Evolutionary conservation across 129 eudicot species (phyloP).

Genomic region (Mikania micrantha): DNA sequence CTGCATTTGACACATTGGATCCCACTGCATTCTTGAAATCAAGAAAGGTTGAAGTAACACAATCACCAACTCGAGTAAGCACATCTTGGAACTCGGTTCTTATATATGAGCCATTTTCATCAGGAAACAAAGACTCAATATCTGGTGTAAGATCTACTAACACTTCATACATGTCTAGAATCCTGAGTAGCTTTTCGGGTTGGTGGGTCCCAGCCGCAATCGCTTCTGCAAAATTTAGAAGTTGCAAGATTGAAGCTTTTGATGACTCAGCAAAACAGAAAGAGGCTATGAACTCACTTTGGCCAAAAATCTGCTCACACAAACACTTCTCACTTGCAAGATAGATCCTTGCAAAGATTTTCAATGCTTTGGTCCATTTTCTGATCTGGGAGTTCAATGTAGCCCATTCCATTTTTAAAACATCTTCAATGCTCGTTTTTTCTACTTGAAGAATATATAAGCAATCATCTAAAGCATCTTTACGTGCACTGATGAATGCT

Average conservation of each 20-base stretch:
- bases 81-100: slow-evolving; percentile 49
- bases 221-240: slow-evolving; percentile 70
- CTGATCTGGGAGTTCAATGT: slow-evolving; percentile 60
- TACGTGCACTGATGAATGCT: slow-evolving; percentile 52
- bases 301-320: slow-evolving; percentile 63
- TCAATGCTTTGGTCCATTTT: slow-evolving; percentile 67
- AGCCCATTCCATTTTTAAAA: slow-evolving; percentile 81
- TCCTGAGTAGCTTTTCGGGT: slow-evolving; percentile 74
- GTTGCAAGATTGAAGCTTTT: slow-evolving; percentile 59
- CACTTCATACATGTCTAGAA: slow-evolving; percentile 82
- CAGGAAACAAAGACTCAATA: slow-evolving; percentile 48
- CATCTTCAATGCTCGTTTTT: slow-evolving; percentile 75
- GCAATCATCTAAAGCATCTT: slow-evolving; percentile 74
- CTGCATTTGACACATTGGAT: slow-evolving; percentile 43
- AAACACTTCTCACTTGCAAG: slow-evolving; percentile 69
- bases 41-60: slow-evolving; percentile 62
- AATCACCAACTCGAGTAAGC: slow-evolving; percentile 55
- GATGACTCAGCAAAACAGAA: slow-evolving; percentile 68
- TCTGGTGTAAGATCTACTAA: slow-evolving; percentile 61
- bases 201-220: slow-evolving; percentile 72
- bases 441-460: slow-evolving; percentile 71
- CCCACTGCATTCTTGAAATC: slow-evolving; percentile 72
- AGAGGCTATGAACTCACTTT: slow-evolving; percentile 34
- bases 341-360: slow-evolving; percentile 63
- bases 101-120: slow-evolving; percentile 39